phyloP scores from a whole-genome alignment of 1,284 basidiomycete genomes.

The Ustilago cynodontis region DNA sequence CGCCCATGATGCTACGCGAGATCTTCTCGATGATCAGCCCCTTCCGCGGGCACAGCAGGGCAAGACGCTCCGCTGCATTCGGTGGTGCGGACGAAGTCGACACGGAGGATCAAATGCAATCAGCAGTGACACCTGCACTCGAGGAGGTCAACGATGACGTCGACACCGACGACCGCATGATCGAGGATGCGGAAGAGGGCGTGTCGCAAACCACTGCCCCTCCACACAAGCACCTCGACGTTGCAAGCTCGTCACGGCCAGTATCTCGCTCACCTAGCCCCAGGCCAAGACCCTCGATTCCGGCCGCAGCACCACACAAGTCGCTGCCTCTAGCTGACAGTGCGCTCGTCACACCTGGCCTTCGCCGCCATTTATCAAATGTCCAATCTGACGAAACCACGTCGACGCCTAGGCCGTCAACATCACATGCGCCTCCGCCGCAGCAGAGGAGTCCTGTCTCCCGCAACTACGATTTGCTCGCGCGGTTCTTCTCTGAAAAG shows the following conservation, averaged over 20 bases:
- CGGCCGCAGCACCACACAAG: conserved; percentile 20
- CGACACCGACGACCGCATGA: conserved; percentile 37
- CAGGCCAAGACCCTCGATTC: conserved; percentile 10
- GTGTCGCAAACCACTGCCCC: background rate
- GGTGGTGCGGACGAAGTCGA: conserved; percentile 30
- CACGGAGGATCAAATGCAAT: conserved; percentile 5
- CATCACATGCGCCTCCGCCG: conserved; percentile 18
- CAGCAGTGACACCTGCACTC: background rate
- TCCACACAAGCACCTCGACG: conserved; percentile 7
- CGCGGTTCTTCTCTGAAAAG: conserved; percentile 62
- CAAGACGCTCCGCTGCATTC: conserved; percentile 48
- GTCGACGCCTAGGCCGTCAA: conserved; percentile 25
- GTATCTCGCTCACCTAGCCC: conserved; percentile 24
- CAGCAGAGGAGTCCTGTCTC: conserved; percentile 49
- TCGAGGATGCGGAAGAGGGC: conserved; percentile 38
- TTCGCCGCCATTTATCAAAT: conserved; percentile 30
- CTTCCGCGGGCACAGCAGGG: conserved; percentile 38
- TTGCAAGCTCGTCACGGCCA: background rate
- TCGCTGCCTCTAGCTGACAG: conserved; percentile 36
- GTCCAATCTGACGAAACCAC: background rate
- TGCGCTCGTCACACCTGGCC: conserved; percentile 43
- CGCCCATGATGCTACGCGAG: conserved; percentile 50
- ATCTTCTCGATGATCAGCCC: conserved; percentile 54
- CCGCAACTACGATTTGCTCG: conserved; percentile 60
- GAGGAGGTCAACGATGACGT: conserved; percentile 16